Evolutionary conservation across 441 rosid species (phyloP).

Genomic region (Aleurites moluccanus): DNA sequence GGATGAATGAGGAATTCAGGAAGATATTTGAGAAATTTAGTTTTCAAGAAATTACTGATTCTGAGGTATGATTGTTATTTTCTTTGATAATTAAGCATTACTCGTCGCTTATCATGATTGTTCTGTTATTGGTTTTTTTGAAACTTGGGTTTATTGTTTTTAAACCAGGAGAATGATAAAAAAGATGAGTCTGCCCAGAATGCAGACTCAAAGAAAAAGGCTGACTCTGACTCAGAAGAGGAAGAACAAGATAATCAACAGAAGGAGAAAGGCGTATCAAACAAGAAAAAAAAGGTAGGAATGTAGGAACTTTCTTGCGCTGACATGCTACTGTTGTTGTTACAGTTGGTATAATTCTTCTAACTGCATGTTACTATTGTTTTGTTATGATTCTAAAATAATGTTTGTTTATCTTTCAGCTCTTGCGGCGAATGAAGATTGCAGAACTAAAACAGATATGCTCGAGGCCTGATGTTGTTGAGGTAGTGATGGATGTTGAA

Average conservation of each 20-base stretch:
- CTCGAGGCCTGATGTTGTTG: conserved; percentile 98
- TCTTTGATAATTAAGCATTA: background rate
- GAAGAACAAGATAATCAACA: conserved; percentile 63
- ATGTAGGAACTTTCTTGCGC: no score
- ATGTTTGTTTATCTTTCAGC: conserved; percentile 43
- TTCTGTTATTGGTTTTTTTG: background rate
- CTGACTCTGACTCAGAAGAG: conserved; percentile 71
- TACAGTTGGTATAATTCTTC: no score
- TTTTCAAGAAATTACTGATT: conserved; percentile 46
- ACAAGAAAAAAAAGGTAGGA: conserved; percentile 15
- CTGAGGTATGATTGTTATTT: conserved; percentile 50
- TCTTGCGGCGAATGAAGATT: conserved; percentile 90
- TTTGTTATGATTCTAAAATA: no score
- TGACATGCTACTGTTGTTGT: no score
- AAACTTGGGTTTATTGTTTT: conserved; percentile 5
- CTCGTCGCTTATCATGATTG: background rate
- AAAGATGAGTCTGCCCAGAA: conserved; percentile 66
- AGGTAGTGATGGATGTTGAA: conserved; percentile 46
- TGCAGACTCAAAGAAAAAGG: conserved; percentile 59
- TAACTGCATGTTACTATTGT: no score
- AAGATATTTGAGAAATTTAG: conserved; percentile 83
- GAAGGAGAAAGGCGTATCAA: conserved; percentile 84
- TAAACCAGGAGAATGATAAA: conserved; percentile 55
- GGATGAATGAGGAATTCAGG: conserved; percentile 73
- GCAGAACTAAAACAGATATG: conserved; percentile 92